Evolutionary conservation across 1,284 basidiomycete genomes (phyloP).

Genomic region (Leccinum pachyderme): DNA sequence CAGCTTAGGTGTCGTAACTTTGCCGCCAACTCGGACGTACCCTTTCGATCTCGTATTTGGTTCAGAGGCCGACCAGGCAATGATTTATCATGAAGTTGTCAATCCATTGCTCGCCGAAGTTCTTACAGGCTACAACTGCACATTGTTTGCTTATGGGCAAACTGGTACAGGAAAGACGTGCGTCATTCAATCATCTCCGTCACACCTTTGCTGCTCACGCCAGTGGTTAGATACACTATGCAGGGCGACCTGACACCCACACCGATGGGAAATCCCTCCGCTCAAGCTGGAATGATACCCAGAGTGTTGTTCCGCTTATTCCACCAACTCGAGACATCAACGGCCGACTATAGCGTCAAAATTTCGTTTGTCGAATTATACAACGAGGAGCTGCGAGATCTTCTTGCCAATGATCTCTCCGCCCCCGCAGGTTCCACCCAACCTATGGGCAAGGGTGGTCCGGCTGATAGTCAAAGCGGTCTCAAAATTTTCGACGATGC

Average conservation of each 20-base stretch:
- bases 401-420: slow-evolving; percentile 74
- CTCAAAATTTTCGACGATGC: slow-evolving; percentile 94
- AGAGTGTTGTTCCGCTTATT: slow-evolving; percentile 93
- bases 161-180: slow-evolving; percentile 99
- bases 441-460: slow-evolving; percentile 65
- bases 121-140: slow-evolving; percentile 95
- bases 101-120: slow-evolving; percentile 93
- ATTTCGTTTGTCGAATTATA: slow-evolving; percentile 97
- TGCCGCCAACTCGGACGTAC: slow-evolving; percentile 78
- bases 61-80: slow-evolving; percentile 93
- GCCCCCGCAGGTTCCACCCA: slow-evolving; percentile 60
- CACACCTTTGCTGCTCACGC: slow-evolving; percentile 10
- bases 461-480: slow-evolving; percentile 43
- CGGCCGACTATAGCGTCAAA: slow-evolving; percentile 88
- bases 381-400: slow-evolving; percentile 97
- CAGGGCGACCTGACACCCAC: slow-evolving; percentile 86
- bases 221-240: slow-evolving; percentile 79
- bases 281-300: slow-evolving; percentile 97
- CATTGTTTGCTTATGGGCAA: slow-evolving; percentile 98
- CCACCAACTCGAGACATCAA: slow-evolving; percentile 76
- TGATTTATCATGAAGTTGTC: slow-evolving; percentile 94
- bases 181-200: slow-evolving; percentile 34
- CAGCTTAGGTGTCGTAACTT: slow-evolving; percentile 63
- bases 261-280: slow-evolving; percentile 83
- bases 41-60: slow-evolving; percentile 94